phyloP scores from a whole-genome alignment of 768 basidiomycete species.

The Russula brevipes region DNA sequence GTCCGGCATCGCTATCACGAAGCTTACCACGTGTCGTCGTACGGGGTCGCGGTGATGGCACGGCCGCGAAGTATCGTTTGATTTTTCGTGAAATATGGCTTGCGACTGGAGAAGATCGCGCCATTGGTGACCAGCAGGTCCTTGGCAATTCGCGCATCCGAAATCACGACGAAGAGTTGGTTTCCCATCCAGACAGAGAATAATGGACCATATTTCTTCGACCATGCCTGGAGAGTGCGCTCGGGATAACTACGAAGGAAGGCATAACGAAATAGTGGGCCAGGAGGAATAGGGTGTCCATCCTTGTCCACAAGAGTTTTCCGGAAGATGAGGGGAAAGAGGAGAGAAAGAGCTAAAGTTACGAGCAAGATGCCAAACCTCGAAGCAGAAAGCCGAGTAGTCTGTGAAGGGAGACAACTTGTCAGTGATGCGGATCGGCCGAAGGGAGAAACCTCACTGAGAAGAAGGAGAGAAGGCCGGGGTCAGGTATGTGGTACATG shows the following conservation, averaged over 20 bases:
- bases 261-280: constrained; percentile 31
- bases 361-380: not conserved
- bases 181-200: constrained; percentile 47
- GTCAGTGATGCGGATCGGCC: constrained; percentile 2
- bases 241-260: constrained; percentile 43
- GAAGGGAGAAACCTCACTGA: not conserved
- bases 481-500: not conserved
- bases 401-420: not conserved
- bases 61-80: constrained; percentile 42
- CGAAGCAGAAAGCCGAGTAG: not conserved
- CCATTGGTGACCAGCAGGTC: constrained; percentile 45
- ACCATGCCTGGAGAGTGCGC: constrained; percentile 40
- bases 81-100: constrained; percentile 42
- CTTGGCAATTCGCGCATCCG: constrained; percentile 41
- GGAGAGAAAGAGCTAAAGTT: not conserved
- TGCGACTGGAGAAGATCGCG: constrained; percentile 44
- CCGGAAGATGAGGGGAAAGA: constrained; percentile 26
- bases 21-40: constrained; percentile 40
- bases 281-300: constrained; percentile 28
- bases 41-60: constrained; percentile 42
- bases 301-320: constrained; percentile 27
- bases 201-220: constrained; percentile 40
- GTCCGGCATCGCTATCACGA: not conserved
- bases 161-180: constrained; percentile 44
- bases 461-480: not conserved